phyloP scores from a whole-genome alignment of 768 basidiomycete species.

The Hericium alpestre region DNA sequence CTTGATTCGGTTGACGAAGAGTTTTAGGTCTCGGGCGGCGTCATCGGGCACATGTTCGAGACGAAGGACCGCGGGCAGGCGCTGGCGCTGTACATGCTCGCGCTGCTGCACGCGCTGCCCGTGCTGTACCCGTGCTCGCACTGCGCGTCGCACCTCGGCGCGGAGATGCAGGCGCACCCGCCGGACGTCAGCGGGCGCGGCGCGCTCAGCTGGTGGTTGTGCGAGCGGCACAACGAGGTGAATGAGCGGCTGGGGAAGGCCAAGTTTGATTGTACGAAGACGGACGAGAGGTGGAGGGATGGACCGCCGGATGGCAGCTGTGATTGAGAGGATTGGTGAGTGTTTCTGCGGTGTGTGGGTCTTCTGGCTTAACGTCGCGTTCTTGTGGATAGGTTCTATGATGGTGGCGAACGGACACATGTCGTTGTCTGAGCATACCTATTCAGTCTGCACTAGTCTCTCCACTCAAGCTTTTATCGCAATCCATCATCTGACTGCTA shows the following conservation, averaged over 20 bases:
- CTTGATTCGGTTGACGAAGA: too few relatives aligned
- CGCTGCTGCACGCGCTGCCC: conserved; percentile 68
- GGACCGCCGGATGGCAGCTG: conserved; percentile 83
- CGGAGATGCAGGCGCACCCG: conserved; percentile 52
- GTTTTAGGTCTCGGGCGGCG: too few relatives aligned
- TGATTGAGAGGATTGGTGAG: conserved; percentile 34
- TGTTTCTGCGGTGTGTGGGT: background rate
- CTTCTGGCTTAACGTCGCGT: too few relatives aligned
- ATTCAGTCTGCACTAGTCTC: too few relatives aligned
- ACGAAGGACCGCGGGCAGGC: too few relatives aligned
- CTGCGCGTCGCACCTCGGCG: conserved; percentile 77
- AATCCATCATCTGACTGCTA: too few relatives aligned
- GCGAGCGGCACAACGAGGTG: conserved; percentile 87
- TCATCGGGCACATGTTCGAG: too few relatives aligned
- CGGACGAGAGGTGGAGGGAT: conserved; percentile 87
- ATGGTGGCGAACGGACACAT: too few relatives aligned
- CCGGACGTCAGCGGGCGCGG: conserved; percentile 70
- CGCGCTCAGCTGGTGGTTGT: conserved; percentile 75
- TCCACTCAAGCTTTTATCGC: too few relatives aligned
- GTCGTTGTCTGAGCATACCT: too few relatives aligned
- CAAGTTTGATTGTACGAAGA: conserved; percentile 68
- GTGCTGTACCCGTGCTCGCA: conserved; percentile 79
- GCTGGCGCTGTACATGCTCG: conserved; percentile 48
- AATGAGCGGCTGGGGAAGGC: conserved; percentile 80
- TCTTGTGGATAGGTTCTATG: too few relatives aligned